A percentile compares a stretch with the other conserved stretches of the same genome.
Evolutionary conservation across 2,329 filamentous ascomycete species (phyloP).

Genomic region (Fusarium duplospermum): DNA sequence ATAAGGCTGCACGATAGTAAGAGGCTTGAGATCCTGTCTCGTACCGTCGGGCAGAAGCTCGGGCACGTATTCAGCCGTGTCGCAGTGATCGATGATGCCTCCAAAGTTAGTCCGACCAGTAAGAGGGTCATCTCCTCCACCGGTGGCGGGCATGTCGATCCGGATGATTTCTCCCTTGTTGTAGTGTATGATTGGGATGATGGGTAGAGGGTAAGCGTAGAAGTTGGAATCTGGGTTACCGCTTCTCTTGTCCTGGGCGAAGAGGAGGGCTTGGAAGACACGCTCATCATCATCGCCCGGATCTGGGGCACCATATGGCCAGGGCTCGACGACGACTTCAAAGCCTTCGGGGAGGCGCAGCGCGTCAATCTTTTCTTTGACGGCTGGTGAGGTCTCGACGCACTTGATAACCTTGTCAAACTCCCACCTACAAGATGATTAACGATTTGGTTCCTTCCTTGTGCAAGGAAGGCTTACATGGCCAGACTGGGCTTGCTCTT

Average conservation of each 20-base stretch:
- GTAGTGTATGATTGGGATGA: constrained; percentile 57
- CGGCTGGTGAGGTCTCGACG: constrained; percentile 44
- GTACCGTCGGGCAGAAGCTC: constrained; percentile 55
- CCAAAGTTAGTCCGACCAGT: constrained; percentile 28
- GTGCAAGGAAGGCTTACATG: constrained; percentile 34
- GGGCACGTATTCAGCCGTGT: constrained; percentile 53
- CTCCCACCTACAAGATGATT: constrained; percentile 41
- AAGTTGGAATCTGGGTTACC: constrained; percentile 63
- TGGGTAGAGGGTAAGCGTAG: constrained; percentile 65
- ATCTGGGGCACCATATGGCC: constrained; percentile 49
- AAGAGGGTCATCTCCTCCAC: constrained; percentile 44
- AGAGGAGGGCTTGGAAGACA: constrained; percentile 50
- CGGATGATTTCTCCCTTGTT: constrained; percentile 47
- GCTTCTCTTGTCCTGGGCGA: constrained; percentile 45
- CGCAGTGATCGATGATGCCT: constrained; percentile 47
- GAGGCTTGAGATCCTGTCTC: constrained; percentile 66
- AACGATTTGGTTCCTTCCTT: neutral
- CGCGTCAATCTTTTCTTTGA: constrained; percentile 47
- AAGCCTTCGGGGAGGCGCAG: constrained; percentile 46
- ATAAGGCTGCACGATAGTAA: constrained; percentile 59
- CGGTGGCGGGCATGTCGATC: constrained; percentile 50
- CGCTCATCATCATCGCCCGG: constrained; percentile 45
- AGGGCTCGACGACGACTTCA: constrained; percentile 49
- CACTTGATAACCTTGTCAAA: constrained; percentile 51
- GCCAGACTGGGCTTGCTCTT: constrained; percentile 48